Evolutionary conservation across 768 basidiomycete genomes (phyloP).

Genomic region (Macrolepiota fuliginosa): DNA sequence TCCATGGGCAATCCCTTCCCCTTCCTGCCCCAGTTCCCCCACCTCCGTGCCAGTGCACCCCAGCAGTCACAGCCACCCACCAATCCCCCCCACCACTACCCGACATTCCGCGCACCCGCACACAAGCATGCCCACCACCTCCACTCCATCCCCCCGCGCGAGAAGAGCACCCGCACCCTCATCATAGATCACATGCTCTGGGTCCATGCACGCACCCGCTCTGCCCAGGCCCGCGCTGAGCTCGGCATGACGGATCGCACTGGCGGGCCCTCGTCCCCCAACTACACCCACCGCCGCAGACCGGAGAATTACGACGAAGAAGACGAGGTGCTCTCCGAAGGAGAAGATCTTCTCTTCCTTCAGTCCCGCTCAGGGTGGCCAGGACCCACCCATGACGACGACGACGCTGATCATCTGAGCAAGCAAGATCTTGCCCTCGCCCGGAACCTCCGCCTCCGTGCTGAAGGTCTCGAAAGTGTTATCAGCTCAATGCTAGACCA

Average conservation of each 20-base stretch:
- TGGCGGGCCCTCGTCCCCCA: slow-evolving; percentile 58
- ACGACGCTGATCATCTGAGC: slow-evolving; percentile 55
- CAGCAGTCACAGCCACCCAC: slow-evolving; percentile 4
- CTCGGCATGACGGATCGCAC: slow-evolving; percentile 84
- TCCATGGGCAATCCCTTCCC: slow-evolving; percentile 9
- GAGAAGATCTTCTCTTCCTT: slow-evolving; percentile 52
- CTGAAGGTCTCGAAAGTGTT: slow-evolving; percentile 83
- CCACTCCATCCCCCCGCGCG: slow-evolving; percentile 81
- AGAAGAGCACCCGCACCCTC: slow-evolving; percentile 85
- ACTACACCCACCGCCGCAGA: slow-evolving; percentile 61
- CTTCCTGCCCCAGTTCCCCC: background rate
- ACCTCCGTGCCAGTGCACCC: background rate
- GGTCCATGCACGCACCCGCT: slow-evolving; percentile 63
- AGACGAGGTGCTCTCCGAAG: slow-evolving; percentile 62
- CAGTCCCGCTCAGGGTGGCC: slow-evolving; percentile 49
- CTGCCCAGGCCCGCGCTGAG: slow-evolving; percentile 81
- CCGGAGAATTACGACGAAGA: slow-evolving; percentile 80
- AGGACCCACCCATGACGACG: slow-evolving; percentile 45
- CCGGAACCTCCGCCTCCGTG: slow-evolving; percentile 61
- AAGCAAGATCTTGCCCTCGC: slow-evolving; percentile 65
- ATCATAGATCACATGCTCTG: slow-evolving; percentile 88
- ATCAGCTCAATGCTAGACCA: slow-evolving; percentile 79
- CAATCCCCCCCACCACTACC: slow-evolving; percentile 12
- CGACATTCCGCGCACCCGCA: slow-evolving; percentile 65
- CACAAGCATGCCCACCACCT: slow-evolving; percentile 89